Conservation (phyloP, 805 yeast genomes). For the Scheffersomyces ergatensis region DNA sequence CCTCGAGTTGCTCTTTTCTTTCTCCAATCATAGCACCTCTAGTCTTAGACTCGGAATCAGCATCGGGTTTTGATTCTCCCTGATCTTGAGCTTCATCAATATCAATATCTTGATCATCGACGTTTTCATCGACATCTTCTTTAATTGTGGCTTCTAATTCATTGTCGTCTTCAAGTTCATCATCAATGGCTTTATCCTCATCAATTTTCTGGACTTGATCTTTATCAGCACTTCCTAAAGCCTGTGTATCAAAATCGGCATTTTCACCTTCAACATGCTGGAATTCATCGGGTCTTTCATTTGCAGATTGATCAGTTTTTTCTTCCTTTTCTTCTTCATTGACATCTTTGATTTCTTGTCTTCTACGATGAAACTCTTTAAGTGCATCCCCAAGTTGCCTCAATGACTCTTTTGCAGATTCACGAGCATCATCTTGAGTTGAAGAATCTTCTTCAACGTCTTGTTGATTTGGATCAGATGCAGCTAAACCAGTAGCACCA, state of each 20-base stretch:
- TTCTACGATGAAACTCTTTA: slow-evolving; percentile 87
- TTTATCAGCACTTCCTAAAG: slow-evolving; percentile 82
- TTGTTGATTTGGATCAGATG: slow-evolving; percentile 37
- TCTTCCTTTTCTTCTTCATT: slow-evolving; percentile 47
- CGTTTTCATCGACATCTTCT: slow-evolving; percentile 24
- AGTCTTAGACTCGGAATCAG: slow-evolving; percentile 47
- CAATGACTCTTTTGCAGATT: slow-evolving; percentile 71
- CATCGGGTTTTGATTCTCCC: slow-evolving; percentile 30
- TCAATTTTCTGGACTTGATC: slow-evolving; percentile 77
- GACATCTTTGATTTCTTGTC: slow-evolving; percentile 80
- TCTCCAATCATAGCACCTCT: slow-evolving; percentile 53
- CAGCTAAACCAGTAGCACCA: slow-evolving; percentile 62
- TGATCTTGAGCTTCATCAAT: slow-evolving; percentile 22
- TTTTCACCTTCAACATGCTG: slow-evolving; percentile 81
- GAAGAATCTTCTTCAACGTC: slow-evolving; percentile 40
- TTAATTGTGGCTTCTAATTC: slow-evolving; percentile 25
- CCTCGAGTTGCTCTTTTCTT: slow-evolving; percentile 31
- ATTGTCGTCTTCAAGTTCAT: slow-evolving; percentile 40
- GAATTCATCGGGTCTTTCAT: slow-evolving; percentile 79
- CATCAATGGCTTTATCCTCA: slow-evolving; percentile 80
- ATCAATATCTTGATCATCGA: slow-evolving; percentile 25
- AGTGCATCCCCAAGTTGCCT: slow-evolving; percentile 88
- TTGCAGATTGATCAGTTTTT: slow-evolving; percentile 50
- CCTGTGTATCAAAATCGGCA: slow-evolving; percentile 80
- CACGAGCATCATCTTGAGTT: slow-evolving; percentile 52